phyloP scores from a whole-genome alignment of 306 rosid species.

The Dryas drummondii region DNA sequence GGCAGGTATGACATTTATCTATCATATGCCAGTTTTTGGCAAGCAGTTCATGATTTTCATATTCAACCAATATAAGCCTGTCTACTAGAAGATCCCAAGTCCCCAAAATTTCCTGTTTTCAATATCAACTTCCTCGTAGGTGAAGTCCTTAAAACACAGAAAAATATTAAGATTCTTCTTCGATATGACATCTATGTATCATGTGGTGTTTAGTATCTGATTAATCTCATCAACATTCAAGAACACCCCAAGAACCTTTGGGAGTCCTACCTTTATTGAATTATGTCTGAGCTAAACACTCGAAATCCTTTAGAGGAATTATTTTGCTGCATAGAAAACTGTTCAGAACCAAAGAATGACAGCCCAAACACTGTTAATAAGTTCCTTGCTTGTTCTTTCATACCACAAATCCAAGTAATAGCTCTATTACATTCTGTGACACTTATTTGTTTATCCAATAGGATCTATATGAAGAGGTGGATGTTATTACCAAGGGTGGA shows the following conservation, averaged over 20 bases:
- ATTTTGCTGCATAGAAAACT: no score
- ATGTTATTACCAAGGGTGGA: slow-evolving; percentile 89
- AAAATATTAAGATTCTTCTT: not conserved
- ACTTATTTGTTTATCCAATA: slow-evolving; percentile 31
- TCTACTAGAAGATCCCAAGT: not conserved
- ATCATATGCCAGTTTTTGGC: not conserved
- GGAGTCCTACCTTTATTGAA: no score
- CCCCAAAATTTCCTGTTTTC: not conserved
- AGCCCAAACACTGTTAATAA: no score
- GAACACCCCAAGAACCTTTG: no score
- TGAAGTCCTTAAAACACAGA: not conserved
- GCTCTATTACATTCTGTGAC: not conserved
- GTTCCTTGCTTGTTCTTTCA: no score
- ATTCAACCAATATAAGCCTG: not conserved
- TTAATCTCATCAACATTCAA: no score
- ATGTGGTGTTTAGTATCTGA: no score
- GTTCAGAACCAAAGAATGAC: no score
- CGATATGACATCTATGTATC: not conserved
- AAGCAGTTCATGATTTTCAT: not conserved
- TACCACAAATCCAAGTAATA: no score
- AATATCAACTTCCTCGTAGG: not conserved
- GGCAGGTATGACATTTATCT: slow-evolving; percentile 57
- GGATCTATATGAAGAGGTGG: slow-evolving; percentile 91
- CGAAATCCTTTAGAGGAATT: no score
- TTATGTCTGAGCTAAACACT: no score